Evolutionary conservation across 257 asterid genomes (phyloP).

Genomic region (Solanum appendiculatum): DNA sequence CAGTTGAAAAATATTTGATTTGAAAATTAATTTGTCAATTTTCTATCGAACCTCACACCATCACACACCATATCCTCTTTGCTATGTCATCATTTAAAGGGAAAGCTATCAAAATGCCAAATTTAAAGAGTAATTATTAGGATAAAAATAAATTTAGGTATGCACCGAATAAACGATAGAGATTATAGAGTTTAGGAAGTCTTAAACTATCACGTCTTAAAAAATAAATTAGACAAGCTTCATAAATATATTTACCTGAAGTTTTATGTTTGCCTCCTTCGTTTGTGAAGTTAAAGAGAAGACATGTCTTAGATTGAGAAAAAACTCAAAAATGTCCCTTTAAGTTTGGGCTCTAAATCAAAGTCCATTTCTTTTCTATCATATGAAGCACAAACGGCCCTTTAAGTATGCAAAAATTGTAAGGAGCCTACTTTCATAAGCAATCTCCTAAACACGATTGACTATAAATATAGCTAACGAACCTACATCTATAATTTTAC

Average conservation of each 20-base stretch:
- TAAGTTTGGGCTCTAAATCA: background rate
- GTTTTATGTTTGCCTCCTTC: background rate
- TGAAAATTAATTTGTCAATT: background rate
- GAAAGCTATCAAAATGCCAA: background rate
- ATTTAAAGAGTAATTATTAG: background rate
- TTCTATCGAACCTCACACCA: background rate
- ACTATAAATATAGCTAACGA: background rate
- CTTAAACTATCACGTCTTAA: background rate
- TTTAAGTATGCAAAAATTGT: background rate
- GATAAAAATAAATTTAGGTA: background rate
- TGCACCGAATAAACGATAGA: no score
- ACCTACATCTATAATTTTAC: no score
- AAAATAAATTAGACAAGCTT: background rate
- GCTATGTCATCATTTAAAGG: background rate
- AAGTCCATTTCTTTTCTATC: background rate
- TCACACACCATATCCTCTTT: background rate
- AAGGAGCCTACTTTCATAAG: no score
- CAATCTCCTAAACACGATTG: background rate
- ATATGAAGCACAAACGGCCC: background rate
- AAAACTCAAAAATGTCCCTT: background rate
- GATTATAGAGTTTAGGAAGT: background rate
- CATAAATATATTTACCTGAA: background rate
- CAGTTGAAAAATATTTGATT: background rate
- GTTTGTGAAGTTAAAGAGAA: background rate
- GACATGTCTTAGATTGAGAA: background rate